Evolutionary conservation across 305 asterid genomes (phyloP).

Genomic region (Fraxinus sp.): DNA sequence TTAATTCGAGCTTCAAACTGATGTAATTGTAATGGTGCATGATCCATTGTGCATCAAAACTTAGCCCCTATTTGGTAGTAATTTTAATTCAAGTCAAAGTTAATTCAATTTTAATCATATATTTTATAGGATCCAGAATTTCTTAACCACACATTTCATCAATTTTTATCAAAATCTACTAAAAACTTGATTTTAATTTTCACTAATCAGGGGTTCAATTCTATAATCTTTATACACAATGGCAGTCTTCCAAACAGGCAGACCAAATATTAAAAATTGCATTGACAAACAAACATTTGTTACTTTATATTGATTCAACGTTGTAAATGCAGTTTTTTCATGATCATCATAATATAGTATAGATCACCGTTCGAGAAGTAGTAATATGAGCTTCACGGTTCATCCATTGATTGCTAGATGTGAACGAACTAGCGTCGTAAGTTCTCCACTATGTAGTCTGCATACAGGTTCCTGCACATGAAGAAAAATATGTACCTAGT

Average conservation of each 20-base stretch:
- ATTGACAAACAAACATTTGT: background rate
- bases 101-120: no score
- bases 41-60: background rate
- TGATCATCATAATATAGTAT: background rate
- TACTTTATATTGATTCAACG: background rate
- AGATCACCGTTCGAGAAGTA: background rate
- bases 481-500: background rate
- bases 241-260: background rate
- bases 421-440: background rate
- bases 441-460: background rate
- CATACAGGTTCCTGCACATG: background rate
- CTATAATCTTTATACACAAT: no score
- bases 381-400: background rate
- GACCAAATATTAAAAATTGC: background rate
- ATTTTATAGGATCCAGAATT: no score
- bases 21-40: background rate
- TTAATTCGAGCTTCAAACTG: background rate
- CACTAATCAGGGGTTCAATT: no score
- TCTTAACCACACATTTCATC: no score
- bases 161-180: no score
- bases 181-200: no score
- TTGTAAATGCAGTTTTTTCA: background rate
- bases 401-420: slow-evolving; percentile 9
- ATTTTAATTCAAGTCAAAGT: no score
- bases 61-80: no score